Base-by-base conservation (phyloP, 768 basidiomycete genomes). In the Cystofilobasidium ferigula region DNA sequence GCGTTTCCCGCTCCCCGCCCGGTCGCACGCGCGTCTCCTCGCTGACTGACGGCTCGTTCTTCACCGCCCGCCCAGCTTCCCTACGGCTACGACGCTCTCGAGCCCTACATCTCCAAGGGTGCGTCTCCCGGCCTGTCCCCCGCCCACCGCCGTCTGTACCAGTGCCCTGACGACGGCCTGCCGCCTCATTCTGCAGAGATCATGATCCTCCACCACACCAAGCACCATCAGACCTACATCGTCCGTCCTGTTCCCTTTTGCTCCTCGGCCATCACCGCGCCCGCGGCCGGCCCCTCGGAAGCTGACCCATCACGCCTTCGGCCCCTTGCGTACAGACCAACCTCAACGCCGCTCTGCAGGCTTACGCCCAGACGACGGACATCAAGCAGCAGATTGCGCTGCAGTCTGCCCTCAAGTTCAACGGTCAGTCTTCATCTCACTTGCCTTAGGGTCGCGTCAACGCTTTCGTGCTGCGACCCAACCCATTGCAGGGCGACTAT, bases 141-240 rank as follows among this genome's bases (percentile, higher is more conserved):
- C 13, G 14, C n/a, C n/a, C 57, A 26, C n/a, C 56, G 10, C 26
- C 22, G 13, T 51, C 48, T 22, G 10, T 35, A 30, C 22, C 56
- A 35, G 36, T 10, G 3, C 14, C 6, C 34, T 35, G 36, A 18
- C 36, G 3, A 18, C 22, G 28, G 13, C 35, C 45, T 62, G 12
- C 20, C 13, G 16, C 30, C 20, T 7, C 9, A n/a, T 5, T 35
- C 20, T 30, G 26, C 42, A 67, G 83, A 93, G 79, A 97, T 95
- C 78, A 97, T 94, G 92, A 82, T 79, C 64, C 87, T 94, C 59
- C 92, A 97, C 78, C 92, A 97, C 80, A 84, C 81, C 69, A 94
- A 92, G 81, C 92, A 97, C 75, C 92, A 97, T 74, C 90, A 92
- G 81, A 86, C 89, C 62, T 95, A 95, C 72, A 61, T 68, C 51